Evolutionary conservation across 805 yeast genomes (phyloP).

Genomic region (Yamadazyma scolyti): DNA sequence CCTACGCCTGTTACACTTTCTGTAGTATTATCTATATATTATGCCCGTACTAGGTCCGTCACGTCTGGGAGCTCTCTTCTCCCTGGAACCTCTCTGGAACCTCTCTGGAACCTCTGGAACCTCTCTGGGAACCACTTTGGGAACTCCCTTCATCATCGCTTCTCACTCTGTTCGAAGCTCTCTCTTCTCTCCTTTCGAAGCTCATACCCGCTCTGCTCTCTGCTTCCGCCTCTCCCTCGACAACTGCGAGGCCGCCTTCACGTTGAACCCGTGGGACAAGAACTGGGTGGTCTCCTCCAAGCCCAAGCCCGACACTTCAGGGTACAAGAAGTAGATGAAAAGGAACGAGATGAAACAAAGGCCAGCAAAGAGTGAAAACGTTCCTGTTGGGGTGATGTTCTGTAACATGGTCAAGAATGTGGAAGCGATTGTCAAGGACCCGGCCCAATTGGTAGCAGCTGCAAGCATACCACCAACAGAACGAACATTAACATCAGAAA

Average conservation of each 20-base stretch:
- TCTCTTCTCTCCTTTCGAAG: no score
- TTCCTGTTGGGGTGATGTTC: slow-evolving; percentile 91
- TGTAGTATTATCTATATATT: no score
- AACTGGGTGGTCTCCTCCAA: slow-evolving; percentile 87
- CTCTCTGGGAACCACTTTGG: no score
- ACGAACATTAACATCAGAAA: slow-evolving; percentile 85
- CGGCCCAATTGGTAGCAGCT: slow-evolving; percentile 94
- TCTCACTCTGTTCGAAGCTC: no score
- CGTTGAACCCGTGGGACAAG: slow-evolving; percentile 81
- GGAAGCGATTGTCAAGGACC: slow-evolving; percentile 85
- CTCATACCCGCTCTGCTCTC: no score
- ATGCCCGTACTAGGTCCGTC: no score
- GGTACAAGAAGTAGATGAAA: slow-evolving; percentile 80
- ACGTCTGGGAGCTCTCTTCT: no score
- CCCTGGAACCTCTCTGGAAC: no score
- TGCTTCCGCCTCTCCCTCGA: no score
- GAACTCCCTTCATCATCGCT: no score
- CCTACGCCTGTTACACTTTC: no score
- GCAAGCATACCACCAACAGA: slow-evolving; percentile 90
- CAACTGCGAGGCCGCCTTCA: slow-evolving; percentile 46
- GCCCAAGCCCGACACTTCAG: slow-evolving; percentile 87
- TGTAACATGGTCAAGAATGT: slow-evolving; percentile 93
- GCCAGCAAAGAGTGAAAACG: slow-evolving; percentile 87
- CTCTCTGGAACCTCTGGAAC: no score
- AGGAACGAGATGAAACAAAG: slow-evolving; percentile 68